Percentiles rank a stretch among this genome's conserved stretches.
phyloP scores from a whole-genome alignment of 1,284 basidiomycete species.

The Papiliotrema terrestris region DNA sequence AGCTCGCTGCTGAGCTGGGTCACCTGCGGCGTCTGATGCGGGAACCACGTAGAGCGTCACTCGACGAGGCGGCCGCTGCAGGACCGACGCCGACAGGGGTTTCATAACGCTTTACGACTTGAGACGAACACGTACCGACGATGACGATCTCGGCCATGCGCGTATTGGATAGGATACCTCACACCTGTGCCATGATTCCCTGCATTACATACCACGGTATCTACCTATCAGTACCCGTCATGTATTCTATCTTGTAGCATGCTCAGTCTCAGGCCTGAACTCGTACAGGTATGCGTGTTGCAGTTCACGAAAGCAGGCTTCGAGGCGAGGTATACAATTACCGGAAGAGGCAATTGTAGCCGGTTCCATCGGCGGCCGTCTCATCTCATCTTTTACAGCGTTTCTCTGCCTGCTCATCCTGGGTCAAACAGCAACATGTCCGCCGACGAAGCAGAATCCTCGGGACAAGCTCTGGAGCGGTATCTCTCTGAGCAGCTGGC shows the following conservation, averaged over 20 bases:
- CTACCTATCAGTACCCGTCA: too few relatives aligned
- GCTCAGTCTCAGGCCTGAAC: too few relatives aligned
- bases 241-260: too few relatives aligned
- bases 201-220: too few relatives aligned
- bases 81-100: not conserved
- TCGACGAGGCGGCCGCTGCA: not conserved
- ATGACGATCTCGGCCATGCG: too few relatives aligned
- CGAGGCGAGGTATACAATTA: too few relatives aligned
- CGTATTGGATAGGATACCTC: too few relatives aligned
- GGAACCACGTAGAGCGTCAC: not conserved
- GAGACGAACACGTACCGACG: not conserved
- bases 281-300: too few relatives aligned
- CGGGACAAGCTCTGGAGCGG: conserved; percentile 38
- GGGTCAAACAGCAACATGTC: not conserved
- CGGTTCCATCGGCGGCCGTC: not conserved
- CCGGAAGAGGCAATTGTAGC: not conserved
- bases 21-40: conserved; percentile 33
- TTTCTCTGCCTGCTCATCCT: too few relatives aligned
- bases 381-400: not conserved
- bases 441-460: conserved; percentile 22
- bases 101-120: not conserved
- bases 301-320: too few relatives aligned
- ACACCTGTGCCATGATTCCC: too few relatives aligned
- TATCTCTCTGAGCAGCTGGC: conserved; percentile 35
- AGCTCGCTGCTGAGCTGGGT: conserved; percentile 29